Evolutionary conservation across 2,329 filamentous ascomycete species (phyloP), one percentile per base, ranked within the genome.

Genomic region (Tolypocladium inflatum): DNA sequence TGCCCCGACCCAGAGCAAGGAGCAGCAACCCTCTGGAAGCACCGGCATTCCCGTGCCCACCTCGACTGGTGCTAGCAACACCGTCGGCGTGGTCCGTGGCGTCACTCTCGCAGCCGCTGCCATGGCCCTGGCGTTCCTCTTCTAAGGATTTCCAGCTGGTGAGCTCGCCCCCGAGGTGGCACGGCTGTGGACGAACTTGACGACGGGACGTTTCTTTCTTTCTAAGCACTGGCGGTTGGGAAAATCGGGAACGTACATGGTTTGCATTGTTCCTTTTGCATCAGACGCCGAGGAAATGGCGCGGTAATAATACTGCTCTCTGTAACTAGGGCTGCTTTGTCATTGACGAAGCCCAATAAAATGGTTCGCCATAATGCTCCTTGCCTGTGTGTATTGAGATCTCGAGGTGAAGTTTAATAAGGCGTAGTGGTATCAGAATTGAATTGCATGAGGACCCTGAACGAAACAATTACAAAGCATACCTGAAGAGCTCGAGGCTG

Each of bases 1-100:
- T 26, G 41, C 54, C 23, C 48, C 60, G 3, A 26, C 54, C 26
- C 26, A 23, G 38, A 26, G 45, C 33, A 30, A 50, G 5, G 37
- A 51, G 9, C 45, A 35, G 21, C 48, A 51, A 33, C 42, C 59
- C 13, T 56, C 61, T 56, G 54, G 51, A 50, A 58, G 52, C 37
- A 62, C 63, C 59, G 61, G 59, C 48, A 60, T 64, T 23, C 48
- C 54, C 30, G 30, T 55, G 8, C 55, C 66, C 9, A 66, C 67
- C 35, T 63, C 70, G 33, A 71, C 69, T 13, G 70, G 66, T n/a
- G 71, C 66, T 30, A 69, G 65, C 37, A 59, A 62, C n/a, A 60
- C 63, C 41, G 60, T 63, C 56, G 58, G 61, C 53, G 59, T 55
- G 50, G 52, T 63, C 54, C 62, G 65, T 7, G 63, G 61, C n/a